Base-by-base conservation (phyloP, 805 yeast species). In the Lachancea quebecensis region DNA sequence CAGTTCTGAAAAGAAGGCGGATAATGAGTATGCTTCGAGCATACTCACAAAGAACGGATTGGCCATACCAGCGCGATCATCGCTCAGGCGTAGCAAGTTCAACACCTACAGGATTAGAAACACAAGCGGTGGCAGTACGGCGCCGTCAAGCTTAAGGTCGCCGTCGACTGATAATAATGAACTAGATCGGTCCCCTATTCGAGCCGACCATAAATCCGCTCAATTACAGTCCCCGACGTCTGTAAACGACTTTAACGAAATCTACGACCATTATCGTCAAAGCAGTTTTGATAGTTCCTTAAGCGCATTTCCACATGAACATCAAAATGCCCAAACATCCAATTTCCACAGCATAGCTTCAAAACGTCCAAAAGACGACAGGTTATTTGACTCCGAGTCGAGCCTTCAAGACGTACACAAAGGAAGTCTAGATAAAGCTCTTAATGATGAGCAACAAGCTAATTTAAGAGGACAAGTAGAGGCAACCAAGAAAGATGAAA, bases 81-180 rank as follows among this genome's bases (percentile, higher is more conserved):
- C 69, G 0, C 50, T 67, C 36, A 72, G 67, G 52, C 69, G 80
- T 57, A 68, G 75, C 48, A 67, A 72, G 52, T 74, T 79, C 70
- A 69, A 75, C 28, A 72, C 78, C 0, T 75, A 75, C 53, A 67
- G 76, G 50, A 65, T 70, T 58, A 70, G 69, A 48, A 55, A 63
- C 43, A 44, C 59, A 50, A 50, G 41, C 17, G 38, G 45, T n/a
- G 25, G 33, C 18, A 32, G 35, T 10, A 12, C 15, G 10, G 21
- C 17, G 9, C 17, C 28, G 2, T 29, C 39, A 8, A 14, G 15
- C 10, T 15, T 35, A 35, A 25, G 35, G 12, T 15, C 14, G 15
- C 8, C 37, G 32, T 14, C 15, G 21, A 4, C 25, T 15, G 15
- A 14, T 5, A 7, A 15, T 21, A 10, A 35, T 11, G 35, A 28